Conservation (phyloP, 805 yeast genomes). For the Tetrapisispora iriomotensis region DNA sequence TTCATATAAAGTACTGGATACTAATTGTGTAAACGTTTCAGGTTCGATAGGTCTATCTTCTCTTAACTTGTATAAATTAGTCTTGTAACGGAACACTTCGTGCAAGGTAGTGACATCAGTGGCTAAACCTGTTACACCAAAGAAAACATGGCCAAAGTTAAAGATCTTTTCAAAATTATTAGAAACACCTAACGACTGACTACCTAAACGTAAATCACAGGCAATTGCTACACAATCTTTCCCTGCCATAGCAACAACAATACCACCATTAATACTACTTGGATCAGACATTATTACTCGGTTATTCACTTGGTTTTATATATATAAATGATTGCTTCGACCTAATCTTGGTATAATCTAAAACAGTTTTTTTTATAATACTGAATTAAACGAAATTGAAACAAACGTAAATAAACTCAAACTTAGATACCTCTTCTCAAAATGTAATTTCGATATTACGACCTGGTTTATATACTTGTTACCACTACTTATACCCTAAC, state of each 20-base stretch:
- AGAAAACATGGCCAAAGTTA: constrained; percentile 71
- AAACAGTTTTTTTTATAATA: too few species aligned
- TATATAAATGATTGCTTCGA: too few species aligned
- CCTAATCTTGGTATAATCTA: too few species aligned
- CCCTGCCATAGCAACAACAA: constrained; percentile 98
- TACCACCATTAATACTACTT: constrained; percentile 79
- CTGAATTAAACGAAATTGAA: too few species aligned
- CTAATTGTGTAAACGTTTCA: constrained; percentile 82
- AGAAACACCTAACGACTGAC: constrained; percentile 84
- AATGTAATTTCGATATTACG: neutral
- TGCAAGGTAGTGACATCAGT: constrained; percentile 82
- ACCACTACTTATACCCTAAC: too few species aligned
- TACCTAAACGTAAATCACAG: constrained; percentile 86
- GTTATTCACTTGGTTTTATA: too few species aligned
- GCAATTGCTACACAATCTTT: constrained; percentile 98
- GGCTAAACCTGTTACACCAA: constrained; percentile 93
- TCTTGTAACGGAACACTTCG: constrained; percentile 73
- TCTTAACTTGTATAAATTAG: constrained; percentile 78
- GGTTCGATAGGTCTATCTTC: constrained; percentile 94
- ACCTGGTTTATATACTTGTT: neutral
- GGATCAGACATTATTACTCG: constrained; percentile 71
- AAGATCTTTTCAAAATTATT: constrained; percentile 91
- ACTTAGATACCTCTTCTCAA: neutral
- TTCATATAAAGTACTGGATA: constrained; percentile 81
- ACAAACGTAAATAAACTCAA: too few species aligned